A percentile compares a stretch with the other conserved stretches of the same genome.
Conservation (phyloP, 2,329 filamentous ascomycete genomes). For the Talaromyces sp. region DNA sequence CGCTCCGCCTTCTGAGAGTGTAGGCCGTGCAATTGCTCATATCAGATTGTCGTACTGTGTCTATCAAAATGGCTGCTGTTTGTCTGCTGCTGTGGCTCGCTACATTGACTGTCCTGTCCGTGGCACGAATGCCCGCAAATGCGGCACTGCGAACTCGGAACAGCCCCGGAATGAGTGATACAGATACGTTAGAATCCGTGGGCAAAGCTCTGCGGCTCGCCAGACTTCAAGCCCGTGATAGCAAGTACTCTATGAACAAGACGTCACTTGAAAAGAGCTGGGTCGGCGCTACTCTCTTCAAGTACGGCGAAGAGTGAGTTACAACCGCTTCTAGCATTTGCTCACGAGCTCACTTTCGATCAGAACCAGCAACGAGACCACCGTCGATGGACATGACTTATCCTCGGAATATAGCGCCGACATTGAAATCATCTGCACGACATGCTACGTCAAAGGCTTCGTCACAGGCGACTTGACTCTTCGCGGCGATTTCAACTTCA, state of each 20-base stretch:
- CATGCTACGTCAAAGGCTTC: slow-evolving; percentile 51
- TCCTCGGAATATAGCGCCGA: neutral
- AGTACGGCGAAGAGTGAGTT: neutral
- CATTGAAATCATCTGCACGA: slow-evolving; percentile 35
- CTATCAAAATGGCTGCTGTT: neutral
- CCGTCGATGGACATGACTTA: neutral
- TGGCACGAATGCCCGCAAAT: neutral
- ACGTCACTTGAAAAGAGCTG: slow-evolving; percentile 13
- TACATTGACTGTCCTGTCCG: neutral
- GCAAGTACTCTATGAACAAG: slow-evolving; percentile 15
- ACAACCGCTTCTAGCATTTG: neutral
- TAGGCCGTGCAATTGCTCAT: neutral
- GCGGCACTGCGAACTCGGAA: slow-evolving; percentile 6
- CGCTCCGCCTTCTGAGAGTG: neutral
- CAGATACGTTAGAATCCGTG: slow-evolving; percentile 6
- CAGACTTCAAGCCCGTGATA: slow-evolving; percentile 4
- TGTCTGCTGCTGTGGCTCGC: slow-evolving; percentile 1
- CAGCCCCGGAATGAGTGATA: neutral
- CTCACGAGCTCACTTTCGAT: too few relatives aligned
- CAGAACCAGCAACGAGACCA: neutral
- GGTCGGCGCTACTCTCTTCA: slow-evolving; percentile 7
- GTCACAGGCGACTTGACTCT: slow-evolving; percentile 45
- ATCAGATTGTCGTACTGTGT: neutral
- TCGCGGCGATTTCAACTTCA: slow-evolving; percentile 28
- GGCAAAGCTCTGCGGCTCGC: slow-evolving; percentile 10